These are phyloP conservation scores for Suillus occidentalis DNA, from an alignment of 768 basidiomycete species.

Conservation along the genomic window DNA sequence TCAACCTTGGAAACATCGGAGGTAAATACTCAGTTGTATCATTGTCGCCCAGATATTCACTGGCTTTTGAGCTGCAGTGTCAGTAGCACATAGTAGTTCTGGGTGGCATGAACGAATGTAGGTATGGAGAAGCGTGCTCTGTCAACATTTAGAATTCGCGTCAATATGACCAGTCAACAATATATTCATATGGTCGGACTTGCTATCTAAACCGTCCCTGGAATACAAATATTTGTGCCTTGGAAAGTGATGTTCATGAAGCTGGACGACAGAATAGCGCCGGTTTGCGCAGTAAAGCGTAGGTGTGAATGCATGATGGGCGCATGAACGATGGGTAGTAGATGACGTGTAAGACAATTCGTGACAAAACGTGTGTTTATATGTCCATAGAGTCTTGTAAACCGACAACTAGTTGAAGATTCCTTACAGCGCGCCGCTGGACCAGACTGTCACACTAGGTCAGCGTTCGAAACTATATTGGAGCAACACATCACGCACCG, in stretches of 20 bases:
- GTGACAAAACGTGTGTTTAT: not conserved
- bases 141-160: too few relatives aligned
- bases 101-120: too few relatives aligned
- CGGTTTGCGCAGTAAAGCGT: not conserved
- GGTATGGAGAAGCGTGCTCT: too few relatives aligned
- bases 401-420: not conserved
- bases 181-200: not conserved
- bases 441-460: not conserved
- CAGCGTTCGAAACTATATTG: not conserved
- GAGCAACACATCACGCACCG: conserved; percentile 21
- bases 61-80: too few relatives aligned
- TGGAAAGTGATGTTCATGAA: not conserved
- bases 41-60: too few relatives aligned
- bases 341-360: not conserved
- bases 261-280: not conserved
- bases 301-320: not conserved
- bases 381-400: conserved; percentile 1
- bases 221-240: not conserved
- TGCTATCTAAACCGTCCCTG: not conserved
- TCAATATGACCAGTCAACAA: not conserved
- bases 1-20: too few relatives aligned
- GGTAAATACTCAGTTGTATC: too few relatives aligned
- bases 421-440: not conserved
- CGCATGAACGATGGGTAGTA: not conserved
- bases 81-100: too few relatives aligned